Conservation (phyloP, 2,329 filamentous ascomycete species). For the Thermothelomyces thermophilus region DNA sequence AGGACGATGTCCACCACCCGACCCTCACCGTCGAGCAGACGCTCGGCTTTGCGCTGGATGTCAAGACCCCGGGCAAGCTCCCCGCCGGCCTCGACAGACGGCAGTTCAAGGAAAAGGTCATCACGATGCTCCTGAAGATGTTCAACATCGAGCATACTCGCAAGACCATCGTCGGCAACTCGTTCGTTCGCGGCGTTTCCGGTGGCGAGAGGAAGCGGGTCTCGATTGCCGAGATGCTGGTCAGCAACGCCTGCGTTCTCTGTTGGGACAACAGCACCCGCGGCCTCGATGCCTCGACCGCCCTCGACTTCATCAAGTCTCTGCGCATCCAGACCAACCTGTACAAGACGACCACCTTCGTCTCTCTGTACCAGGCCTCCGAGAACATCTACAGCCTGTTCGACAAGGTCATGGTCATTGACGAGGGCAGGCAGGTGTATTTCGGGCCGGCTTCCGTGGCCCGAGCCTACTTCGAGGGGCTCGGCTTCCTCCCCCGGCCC, state of each 20-base stretch:
- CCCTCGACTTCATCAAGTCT: conserved; percentile 50
- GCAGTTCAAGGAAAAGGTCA: conserved; percentile 66
- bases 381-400: conserved; percentile 75
- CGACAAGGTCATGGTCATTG: conserved; percentile 79
- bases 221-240: conserved; percentile 76
- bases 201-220: conserved; percentile 76
- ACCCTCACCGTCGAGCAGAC: conserved; percentile 86
- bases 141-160: conserved; percentile 89
- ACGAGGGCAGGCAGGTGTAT: conserved; percentile 68
- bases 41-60: conserved; percentile 75
- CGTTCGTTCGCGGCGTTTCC: conserved; percentile 71
- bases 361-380: conserved; percentile 79
- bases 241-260: conserved; percentile 63
- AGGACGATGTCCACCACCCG: conserved; percentile 79
- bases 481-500: conserved; percentile 68
- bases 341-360: conserved; percentile 77
- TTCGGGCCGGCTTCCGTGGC: conserved; percentile 65
- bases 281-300: conserved; percentile 50
- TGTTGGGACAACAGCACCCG: conserved; percentile 66
- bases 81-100: conserved; percentile 66
- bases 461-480: conserved; percentile 65
- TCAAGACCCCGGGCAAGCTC: conserved; percentile 75
- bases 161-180: conserved; percentile 77
- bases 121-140: conserved; percentile 74
- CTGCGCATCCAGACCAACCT: conserved; percentile 76